Base-by-base conservation (phyloP, 176 grass and related monocot species). In the Aegilops tauschii region DNA sequence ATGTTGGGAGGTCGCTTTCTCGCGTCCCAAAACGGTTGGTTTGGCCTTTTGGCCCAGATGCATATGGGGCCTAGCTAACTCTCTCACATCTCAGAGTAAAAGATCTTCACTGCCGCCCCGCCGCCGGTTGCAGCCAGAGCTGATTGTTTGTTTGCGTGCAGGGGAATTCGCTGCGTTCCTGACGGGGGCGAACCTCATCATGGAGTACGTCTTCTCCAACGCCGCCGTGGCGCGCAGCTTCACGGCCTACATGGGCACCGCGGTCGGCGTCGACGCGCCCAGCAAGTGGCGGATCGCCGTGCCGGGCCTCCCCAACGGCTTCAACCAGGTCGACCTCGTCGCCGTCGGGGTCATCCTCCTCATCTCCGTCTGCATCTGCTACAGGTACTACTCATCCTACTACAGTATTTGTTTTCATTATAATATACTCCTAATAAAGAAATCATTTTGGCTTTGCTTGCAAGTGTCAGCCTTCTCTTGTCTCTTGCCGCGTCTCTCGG, bases 201-300 rank as follows among this genome's bases (percentile, higher is more conserved):
- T 96, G 97, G 94, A 99, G 87, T 99, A 99, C 86, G 97, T 99
- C 31, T 94, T 99, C 92, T 99, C 97, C 32, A 99, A 99, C 90
- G 97, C 97, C 25, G 97, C 97, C 31, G 97, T 99, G 62, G 94
- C 97, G 4, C 81, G 97, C 61, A 94, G 97, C 86, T 99, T 99
- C 91, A 99, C 97, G 79, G 92, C 97, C 30, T 99, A 99, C 68
- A 81, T 99, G 14, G 97, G 97, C 84, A 93, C 97, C 16, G 92
- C 97, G 25, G 92, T 94, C 9, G 92, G 97, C 74, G 94, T 96
- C 16, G 89, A 93, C 61, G 79, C 89, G 42, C 44, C 93, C 0
- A 88, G 74, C 82, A 90, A 87, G 79, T 99, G 97, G 97, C 81
- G 97, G 29, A 79, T 99, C 77, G 61, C 76, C 27, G 79, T 94